Conservation (phyloP, 352 stramenopile species). For the Globisporangium cylindrosporum region DNA sequence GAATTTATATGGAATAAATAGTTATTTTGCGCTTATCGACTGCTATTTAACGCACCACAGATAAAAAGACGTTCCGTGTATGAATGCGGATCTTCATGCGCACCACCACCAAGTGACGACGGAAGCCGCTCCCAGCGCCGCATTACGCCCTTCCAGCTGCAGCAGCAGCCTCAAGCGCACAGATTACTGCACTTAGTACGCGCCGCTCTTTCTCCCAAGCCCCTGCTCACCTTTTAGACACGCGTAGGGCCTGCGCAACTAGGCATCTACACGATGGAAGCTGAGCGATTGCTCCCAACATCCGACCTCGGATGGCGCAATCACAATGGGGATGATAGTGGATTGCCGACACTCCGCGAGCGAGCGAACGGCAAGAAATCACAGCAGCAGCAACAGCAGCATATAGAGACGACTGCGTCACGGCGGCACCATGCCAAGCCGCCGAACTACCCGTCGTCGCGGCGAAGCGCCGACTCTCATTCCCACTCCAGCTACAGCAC, state of each 20-base stretch:
- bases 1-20: background rate
- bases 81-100: conserved; percentile 12
- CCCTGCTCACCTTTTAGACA: background rate
- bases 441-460: conserved; percentile 15
- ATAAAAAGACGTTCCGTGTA: background rate
- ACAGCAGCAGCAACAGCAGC: background rate
- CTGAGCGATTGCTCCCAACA: background rate
- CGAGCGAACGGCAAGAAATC: conserved; percentile 1
- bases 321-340: background rate
- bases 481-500: conserved; percentile 14
- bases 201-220: background rate
- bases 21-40: background rate
- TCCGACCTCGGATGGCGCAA: background rate
- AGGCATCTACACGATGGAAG: background rate
- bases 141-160: background rate
- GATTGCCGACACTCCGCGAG: conserved; percentile 6
- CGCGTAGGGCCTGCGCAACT: background rate
- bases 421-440: conserved; percentile 10
- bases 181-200: background rate
- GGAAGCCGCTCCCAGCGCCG: background rate
- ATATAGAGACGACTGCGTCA: conserved; percentile 1
- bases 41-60: too few species aligned
- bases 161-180: background rate
- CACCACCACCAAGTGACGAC: conserved; percentile 3
- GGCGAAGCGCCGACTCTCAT: background rate